Conservation (phyloP, 106 monocot species). For the Ottelia alismoides region DNA sequence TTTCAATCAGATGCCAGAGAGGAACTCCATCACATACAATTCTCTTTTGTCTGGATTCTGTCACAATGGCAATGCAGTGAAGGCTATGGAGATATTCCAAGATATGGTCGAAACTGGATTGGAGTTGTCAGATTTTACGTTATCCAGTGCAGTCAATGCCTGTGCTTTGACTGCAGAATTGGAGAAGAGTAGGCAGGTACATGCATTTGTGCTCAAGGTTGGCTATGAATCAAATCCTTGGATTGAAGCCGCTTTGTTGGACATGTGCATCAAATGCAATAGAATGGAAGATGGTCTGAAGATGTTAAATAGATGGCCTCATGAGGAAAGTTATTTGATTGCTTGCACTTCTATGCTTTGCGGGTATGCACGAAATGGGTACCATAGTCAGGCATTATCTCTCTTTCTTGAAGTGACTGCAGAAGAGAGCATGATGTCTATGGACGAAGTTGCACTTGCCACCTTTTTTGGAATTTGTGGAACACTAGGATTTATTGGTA, state of each 20-base stretch:
- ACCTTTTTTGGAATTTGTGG: slow-evolving; percentile 53
- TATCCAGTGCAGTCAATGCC: slow-evolving; percentile 40
- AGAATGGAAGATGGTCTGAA: slow-evolving; percentile 45
- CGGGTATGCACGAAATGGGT: slow-evolving; percentile 38
- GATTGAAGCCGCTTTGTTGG: slow-evolving; percentile 61
- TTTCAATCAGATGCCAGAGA: slow-evolving; percentile 55
- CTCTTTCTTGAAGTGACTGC: slow-evolving; percentile 27
- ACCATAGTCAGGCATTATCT: slow-evolving; percentile 32
- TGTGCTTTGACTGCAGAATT: slow-evolving; percentile 30
- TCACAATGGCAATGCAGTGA: slow-evolving; percentile 39
- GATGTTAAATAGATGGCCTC: slow-evolving; percentile 34
- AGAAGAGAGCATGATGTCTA: slow-evolving; percentile 8
- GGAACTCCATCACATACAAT: slow-evolving; percentile 57
- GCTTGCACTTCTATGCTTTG: slow-evolving; percentile 49
- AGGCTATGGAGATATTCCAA: slow-evolving; percentile 40
- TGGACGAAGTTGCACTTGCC: slow-evolving; percentile 55
- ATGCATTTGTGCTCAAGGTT: slow-evolving; percentile 55
- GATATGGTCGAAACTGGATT: slow-evolving; percentile 34
- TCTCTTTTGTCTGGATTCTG: slow-evolving; percentile 68
- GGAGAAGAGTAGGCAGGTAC: slow-evolving; percentile 55
- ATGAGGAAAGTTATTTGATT: slow-evolving; percentile 24
- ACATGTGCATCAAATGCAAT: slow-evolving; percentile 69
- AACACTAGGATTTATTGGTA: slow-evolving; percentile 33
- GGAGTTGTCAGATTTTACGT: slow-evolving; percentile 55
- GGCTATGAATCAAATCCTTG: slow-evolving; percentile 32